These are phyloP conservation scores for Parietaria judaica DNA, from an alignment of 306 rosid genomes.

Conservation along the genomic window DNA sequence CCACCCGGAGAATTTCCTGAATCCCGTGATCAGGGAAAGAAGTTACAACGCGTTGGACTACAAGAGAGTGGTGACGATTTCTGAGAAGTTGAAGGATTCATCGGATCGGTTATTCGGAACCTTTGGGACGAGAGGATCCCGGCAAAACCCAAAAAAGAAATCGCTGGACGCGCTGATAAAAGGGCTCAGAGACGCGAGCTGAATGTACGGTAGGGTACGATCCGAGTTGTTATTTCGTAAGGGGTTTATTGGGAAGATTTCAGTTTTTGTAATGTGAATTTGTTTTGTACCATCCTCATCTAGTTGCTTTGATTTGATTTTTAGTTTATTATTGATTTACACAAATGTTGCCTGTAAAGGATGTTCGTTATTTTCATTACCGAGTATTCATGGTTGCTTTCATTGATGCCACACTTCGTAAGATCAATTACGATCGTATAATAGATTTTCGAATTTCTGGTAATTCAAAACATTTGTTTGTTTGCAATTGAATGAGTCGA, in stretches of 20 bases:
- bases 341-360: no score
- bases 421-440: no score
- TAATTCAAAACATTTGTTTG: no score
- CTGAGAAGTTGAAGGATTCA: constrained; percentile 85
- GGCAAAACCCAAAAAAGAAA: constrained; percentile 94
- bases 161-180: constrained; percentile 61
- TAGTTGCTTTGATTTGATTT: no score
- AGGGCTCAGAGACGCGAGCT: constrained; percentile 86
- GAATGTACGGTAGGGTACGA: constrained; percentile 48
- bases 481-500: no score
- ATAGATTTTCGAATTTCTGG: no score
- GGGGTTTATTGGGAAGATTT: constrained; percentile 28
- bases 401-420: no score
- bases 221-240: constrained; percentile 32
- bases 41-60: constrained; percentile 74
- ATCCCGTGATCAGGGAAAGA: constrained; percentile 93
- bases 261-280: constrained; percentile 22
- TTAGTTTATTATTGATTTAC: no score
- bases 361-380: no score
- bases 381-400: no score
- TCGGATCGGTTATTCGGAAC: constrained; percentile 89
- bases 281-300: constrained; percentile 8
- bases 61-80: constrained; percentile 69
- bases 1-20: constrained; percentile 85
- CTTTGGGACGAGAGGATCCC: constrained; percentile 73